Conservation (phyloP, 2,329 filamentous ascomycete species). For the Trichoderma sp. region DNA sequence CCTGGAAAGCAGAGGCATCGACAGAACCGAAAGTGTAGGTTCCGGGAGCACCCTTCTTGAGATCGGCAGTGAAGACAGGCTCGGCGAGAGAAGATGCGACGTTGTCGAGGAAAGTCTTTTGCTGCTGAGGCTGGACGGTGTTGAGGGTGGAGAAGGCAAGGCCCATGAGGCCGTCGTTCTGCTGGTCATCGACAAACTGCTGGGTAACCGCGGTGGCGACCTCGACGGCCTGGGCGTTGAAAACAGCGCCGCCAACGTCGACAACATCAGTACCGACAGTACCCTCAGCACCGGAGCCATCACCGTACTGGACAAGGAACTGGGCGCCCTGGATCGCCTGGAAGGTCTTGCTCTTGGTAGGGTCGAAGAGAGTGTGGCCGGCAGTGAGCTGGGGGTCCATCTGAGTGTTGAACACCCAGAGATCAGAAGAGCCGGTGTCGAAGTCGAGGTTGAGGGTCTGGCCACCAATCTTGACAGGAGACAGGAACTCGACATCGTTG, state of each 20-base stretch:
- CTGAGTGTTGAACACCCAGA: constrained; percentile 69
- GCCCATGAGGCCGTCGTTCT: constrained; percentile 66
- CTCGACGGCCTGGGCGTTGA: constrained; percentile 63
- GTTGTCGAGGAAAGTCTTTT: constrained; percentile 75
- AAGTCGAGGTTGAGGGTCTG: constrained; percentile 68
- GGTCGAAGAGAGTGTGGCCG: constrained; percentile 47
- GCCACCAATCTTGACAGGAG: constrained; percentile 65
- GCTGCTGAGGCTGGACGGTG: constrained; percentile 57
- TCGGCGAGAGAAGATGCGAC: constrained; percentile 56
- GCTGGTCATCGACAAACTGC: constrained; percentile 57
- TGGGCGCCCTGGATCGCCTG: constrained; percentile 40
- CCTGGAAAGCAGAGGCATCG: constrained; percentile 59
- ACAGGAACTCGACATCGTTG: constrained; percentile 64
- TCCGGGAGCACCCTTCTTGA: constrained; percentile 56
- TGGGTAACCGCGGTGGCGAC: constrained; percentile 57
- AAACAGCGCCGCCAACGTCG: constrained; percentile 61
- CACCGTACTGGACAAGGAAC: constrained; percentile 67
- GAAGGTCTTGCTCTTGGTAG: constrained; percentile 36
- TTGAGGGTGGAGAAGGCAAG: constrained; percentile 65
- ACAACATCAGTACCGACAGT: constrained; percentile 66
- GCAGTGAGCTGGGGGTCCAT: constrained; percentile 44
- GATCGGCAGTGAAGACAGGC: constrained; percentile 67
- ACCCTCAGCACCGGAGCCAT: constrained; percentile 60
- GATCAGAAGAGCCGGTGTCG: constrained; percentile 72
- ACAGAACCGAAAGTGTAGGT: constrained; percentile 69